Base-by-base conservation (phyloP, 495 filamentous ascomycete genomes). In the Penicillium mononematosum region DNA sequence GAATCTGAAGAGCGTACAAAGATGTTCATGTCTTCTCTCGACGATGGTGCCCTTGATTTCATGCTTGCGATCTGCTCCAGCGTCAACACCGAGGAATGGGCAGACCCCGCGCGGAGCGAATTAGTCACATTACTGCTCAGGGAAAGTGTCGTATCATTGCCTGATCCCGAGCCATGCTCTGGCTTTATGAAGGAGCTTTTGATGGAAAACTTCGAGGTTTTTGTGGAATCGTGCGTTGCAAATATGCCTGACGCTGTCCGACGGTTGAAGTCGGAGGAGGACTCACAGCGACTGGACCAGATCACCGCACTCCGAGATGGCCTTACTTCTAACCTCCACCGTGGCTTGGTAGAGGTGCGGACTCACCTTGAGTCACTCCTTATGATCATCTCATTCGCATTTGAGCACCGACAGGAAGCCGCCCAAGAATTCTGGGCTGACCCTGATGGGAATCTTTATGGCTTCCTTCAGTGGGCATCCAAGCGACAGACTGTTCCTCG, bases 391-490 rank as follows among this genome's bases (percentile, higher is more conserved):
- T 85, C 93, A 17, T 96, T 93, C 68, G 84, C 89, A n/a, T 98
- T 90, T 66, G 87, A 96, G 60, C 83, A 85, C 36, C 85, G 90
- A 17, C 82, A 85, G 34, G 90, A 96, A 38, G 86, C 90, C 14
- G 89, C 92, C 22, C 84, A 91, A 65, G 84, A 83, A 42, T 96
- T 98, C 58, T 98, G 93, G 93, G 80, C 78, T 45, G 92, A 95
- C 58, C 80, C 85, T 3, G 95, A 98, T 59, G 87, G 89, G 61
- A 96, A 96, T 61, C 75, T 98, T 42, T 87, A 88, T 59, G 94
- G 94, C 5, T 99, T 99, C 66, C 77, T 99, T 58, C 87, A 92
- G 54, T 99, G 95, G 95, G 90, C 93, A 25, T 96, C 95, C 2
- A 86, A 86, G 58, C 81, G 92, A 60, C 91, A 93, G 60, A 94